A percentile compares a stretch with the other conserved stretches of the same genome.
Conservation (phyloP, 371 early-diverging fungal species). For the Hamiltosporidium magnivora region DNA sequence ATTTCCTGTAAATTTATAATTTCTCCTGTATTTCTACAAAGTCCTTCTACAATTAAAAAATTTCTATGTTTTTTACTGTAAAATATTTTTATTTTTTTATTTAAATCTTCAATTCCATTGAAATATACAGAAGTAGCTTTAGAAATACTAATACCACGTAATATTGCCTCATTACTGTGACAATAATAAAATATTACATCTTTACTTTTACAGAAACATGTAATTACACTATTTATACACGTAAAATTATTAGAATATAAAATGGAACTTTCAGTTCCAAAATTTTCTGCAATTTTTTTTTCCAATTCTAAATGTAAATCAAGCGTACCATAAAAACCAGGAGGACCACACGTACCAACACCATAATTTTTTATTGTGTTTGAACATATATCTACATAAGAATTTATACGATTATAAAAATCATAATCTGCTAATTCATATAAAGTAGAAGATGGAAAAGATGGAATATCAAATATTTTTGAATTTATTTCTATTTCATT, state of each 20-base stretch:
- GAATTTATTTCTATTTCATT: not conserved
- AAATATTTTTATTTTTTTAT: not conserved
- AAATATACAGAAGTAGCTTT: conserved; percentile 40
- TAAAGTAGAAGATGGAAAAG: not conserved
- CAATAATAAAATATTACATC: conserved; percentile 71
- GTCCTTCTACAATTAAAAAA: conserved; percentile 84
- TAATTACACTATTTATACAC: conserved; percentile 77
- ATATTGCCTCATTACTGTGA: conserved; percentile 41
- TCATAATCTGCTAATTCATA: not conserved
- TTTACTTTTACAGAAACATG: conserved; percentile 87
- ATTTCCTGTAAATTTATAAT: conserved; percentile 70
- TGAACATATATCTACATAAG: conserved; percentile 64
- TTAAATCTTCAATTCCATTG: conserved; percentile 31
- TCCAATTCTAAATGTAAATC: conserved; percentile 93
- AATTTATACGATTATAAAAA: not conserved
- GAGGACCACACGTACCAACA: conserved; percentile 88
- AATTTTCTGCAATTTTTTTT: conserved; percentile 67
- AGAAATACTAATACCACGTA: conserved; percentile 44
- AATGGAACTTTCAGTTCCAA: conserved; percentile 77
- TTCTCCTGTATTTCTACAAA: conserved; percentile 81
- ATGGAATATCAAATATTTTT: not conserved
- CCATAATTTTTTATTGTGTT: conserved; percentile 80
- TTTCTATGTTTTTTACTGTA: not conserved
- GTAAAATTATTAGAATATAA: conserved; percentile 91
- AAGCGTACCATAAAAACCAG: conserved; percentile 97